Conservation (phyloP, 768 basidiomycete genomes). For the Rhizopogon salebrosus region DNA sequence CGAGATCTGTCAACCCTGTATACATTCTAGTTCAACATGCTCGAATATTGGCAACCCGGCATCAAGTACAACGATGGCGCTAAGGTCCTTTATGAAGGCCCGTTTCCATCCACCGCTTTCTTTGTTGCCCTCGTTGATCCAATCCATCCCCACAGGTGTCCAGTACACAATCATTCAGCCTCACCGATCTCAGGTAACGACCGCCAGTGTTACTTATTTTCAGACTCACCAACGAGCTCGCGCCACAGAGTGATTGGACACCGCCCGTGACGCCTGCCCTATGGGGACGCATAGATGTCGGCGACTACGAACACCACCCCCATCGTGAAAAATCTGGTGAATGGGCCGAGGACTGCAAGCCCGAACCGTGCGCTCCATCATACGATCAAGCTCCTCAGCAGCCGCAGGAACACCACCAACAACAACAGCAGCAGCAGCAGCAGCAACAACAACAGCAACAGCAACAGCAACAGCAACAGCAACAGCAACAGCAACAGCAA, state of each 20-base stretch:
- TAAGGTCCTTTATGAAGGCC: slow-evolving; percentile 55
- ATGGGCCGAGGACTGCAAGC: slow-evolving; percentile 14
- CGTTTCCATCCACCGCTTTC: neutral
- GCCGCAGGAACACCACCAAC: no score
- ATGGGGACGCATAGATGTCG: slow-evolving; percentile 51
- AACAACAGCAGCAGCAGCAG: no score
- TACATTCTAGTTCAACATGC: slow-evolving; percentile 28
- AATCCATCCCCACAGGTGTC: slow-evolving; percentile 26
- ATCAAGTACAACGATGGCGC: slow-evolving; percentile 50
- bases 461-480: slow-evolving; percentile 25
- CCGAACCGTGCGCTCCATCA: neutral
- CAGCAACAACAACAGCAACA: slow-evolving; percentile 24
- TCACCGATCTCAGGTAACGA: slow-evolving; percentile 58
- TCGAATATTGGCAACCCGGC: slow-evolving; percentile 55
- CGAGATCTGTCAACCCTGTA: neutral
- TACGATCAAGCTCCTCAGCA: slow-evolving; percentile 4
- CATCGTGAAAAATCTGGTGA: slow-evolving; percentile 12
- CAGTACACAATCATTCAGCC: slow-evolving; percentile 69
- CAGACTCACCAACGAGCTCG: slow-evolving; percentile 4
- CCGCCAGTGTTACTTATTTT: neutral
- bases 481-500: slow-evolving; percentile 21
- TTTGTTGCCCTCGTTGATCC: slow-evolving; percentile 6
- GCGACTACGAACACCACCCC: slow-evolving; percentile 18
- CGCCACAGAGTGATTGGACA: slow-evolving; percentile 57
- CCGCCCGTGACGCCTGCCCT: slow-evolving; percentile 58